Evolutionary conservation across 2,329 filamentous ascomycete species (phyloP), one percentile per base, ranked within the genome.

Genomic region (Trichoderma sp.): DNA sequence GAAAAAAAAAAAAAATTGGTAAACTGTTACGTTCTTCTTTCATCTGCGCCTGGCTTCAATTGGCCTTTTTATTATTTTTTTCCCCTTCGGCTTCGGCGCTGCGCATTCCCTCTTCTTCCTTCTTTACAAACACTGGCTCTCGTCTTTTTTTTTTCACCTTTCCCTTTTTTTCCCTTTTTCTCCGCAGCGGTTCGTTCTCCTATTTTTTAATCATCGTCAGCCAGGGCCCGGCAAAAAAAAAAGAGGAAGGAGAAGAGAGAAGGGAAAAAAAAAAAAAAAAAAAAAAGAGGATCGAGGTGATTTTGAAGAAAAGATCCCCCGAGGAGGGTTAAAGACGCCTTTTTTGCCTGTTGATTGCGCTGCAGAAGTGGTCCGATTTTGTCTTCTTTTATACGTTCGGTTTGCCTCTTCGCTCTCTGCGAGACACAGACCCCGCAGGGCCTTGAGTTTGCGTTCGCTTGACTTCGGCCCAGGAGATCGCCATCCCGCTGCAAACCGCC

Each of bases 401-500:
- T 53, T 52, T 27, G 45, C 59, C 45, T 52, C 45, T 54, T 54
- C 29, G 52, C 50, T 27, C 42, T 48, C 19, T 35, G 61, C 61
- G 50, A 64, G 61, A 64, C 50, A 66, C 19, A 35, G 42, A 66
- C 64, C 67, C 67, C 67, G 32, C 37, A 27, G 48, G 29, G n/a
- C n/a, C 32, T 52, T 50, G n/a, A 45, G 59, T 63, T 37, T 58
- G 37, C 29, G 5, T 50, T 54, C 67, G 67, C 67, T 68, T 68
- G 52, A 68, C 70, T 71, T 71, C 71, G 69, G 71, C 69, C 67
- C 68, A 64, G 52, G 72, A 70, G 69, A 75, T 77, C 71, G 61
- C 70, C 70, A 70, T 77, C 73, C 78, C 77, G 78, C 75, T 71
- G 74, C 78, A 75, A 79, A 75, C 78, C 77, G 77, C 65, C 32